Base-by-base conservation (phyloP, 208 protist species). In the Wallacemonas sp. region DNA sequence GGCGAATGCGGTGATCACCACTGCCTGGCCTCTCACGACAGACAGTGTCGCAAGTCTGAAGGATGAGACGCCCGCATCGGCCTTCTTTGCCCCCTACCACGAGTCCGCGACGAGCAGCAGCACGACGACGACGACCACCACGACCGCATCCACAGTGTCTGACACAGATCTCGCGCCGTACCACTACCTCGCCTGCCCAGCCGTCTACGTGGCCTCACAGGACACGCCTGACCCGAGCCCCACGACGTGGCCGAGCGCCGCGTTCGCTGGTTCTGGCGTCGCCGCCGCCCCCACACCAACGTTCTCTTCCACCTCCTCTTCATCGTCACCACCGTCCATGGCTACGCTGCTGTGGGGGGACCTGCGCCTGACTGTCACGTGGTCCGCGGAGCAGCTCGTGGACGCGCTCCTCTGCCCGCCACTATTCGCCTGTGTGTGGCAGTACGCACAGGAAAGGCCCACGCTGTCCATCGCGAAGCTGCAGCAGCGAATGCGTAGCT, bases 401-500 rank as follows among this genome's bases (percentile, higher is more conserved):
- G 57, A 70, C n/a, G 12, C 41, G 33, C 33, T 63, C 11, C 54
- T 77, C 2, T 17, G 65, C 32, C 23, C 29, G 2, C 57, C 71
- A 33, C 16, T 76, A 16, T 34, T 32, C 36, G 30, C 64, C 12
- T 46, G 24, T 17, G 23, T 43, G 69, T 5, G 26, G 1, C 56
- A 34, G 17, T 4, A 47, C 43, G 30, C 39, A 21, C 39, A 2
- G n/a, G n/a, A n/a, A n/a, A n/a, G n/a, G n/a, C n/a, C n/a, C n/a
- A n/a, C n/a, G n/a, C n/a, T n/a, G n/a, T n/a, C n/a, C n/a, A 57
- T 36, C 9, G 23, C 21, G 26, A 58, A 23, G n/a, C 41, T 27
- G 26, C 73, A 67, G 29, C 17, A 66, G 12, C 24, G 9, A 48
- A n/a, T 84, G 57, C 63, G 65, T 11, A 16, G 61, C 11, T 67